Percentiles rank a stretch among this genome's conserved stretches.
Conservation (phyloP, 768 basidiomycete species). For the Termitomyces sp. region DNA sequence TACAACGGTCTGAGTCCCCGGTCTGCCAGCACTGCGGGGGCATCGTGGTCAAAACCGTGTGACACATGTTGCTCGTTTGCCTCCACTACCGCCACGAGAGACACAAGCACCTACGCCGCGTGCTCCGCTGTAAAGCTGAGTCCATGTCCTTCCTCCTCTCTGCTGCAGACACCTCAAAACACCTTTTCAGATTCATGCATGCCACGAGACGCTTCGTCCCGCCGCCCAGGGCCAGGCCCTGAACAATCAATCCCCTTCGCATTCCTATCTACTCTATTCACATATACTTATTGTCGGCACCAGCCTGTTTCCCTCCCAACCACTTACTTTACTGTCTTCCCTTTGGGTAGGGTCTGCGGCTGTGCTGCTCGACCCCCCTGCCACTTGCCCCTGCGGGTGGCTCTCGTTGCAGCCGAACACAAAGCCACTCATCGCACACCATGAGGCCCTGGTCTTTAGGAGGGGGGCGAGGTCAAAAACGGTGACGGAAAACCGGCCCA, state of each 20-base stretch:
- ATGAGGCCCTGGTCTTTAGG: not conserved
- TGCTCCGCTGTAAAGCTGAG: not conserved
- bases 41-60: not conserved
- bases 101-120: not conserved
- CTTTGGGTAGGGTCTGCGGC: not conserved
- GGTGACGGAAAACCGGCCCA: not conserved
- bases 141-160: not conserved
- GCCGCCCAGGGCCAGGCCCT: too few species aligned
- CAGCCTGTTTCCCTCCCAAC: not conserved
- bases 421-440: too few species aligned
- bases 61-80: not conserved
- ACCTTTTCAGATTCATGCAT: not conserved
- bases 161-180: not conserved
- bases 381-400: too few species aligned
- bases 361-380: not conserved
- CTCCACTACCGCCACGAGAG: not conserved
- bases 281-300: too few species aligned
- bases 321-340: not conserved
- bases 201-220: not conserved
- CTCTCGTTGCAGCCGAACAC: too few species aligned
- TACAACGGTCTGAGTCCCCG: conserved; percentile 10
- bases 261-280: too few species aligned
- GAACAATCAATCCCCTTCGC: too few species aligned
- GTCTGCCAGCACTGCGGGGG: conserved; percentile 14
- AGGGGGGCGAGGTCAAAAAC: not conserved